Evolutionary conservation across 768 basidiomycete species (phyloP), one percentile per base, ranked within the genome.

Genomic region (Mycena maculata): DNA sequence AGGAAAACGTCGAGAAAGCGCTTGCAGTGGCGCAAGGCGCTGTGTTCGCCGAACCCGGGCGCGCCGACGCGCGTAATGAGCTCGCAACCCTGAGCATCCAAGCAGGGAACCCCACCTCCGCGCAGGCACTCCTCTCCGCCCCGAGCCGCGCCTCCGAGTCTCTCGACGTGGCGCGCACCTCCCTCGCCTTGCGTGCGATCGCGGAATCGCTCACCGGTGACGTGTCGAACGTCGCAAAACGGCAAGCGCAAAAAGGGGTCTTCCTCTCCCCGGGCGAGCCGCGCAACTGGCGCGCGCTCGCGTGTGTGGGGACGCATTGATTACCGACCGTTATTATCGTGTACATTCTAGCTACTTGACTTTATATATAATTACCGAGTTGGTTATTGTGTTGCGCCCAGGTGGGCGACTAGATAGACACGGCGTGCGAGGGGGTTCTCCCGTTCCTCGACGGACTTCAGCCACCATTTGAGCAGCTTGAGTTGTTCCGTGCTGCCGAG

Each of bases 401-500:
- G 58, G 65, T 49, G 56, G 48, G 68, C 67, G 47, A 90, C 76
- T 38, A 91, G 79, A 63, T 81, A 77, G 53, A 92, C 76, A 22
- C 90, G 87, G 52, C 85, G 82, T 25, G 83, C 76, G 55, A 87
- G 63, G 4, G 81, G 74, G 60, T 82, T 78, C 18, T 82, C 80
- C 16, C 78, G 76, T 18, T 77, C 60, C 52, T 81, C 79, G 12
- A 85, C 81, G 28, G 79, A 81, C 33, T 86, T 81, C 38, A 93
- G 77, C 92, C 92, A 93, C 88, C 88, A 88, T 50, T 80, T 76
- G 13, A 93, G 79, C 45, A 83, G 85, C 15, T 82, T 76, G 66
- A 84, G 82, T 75, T 87, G 84, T 27, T 79, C 79, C 49, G 83
- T 81, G n/a, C 74, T 75, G 28, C 80, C 76, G 10, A 84, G 72